These are phyloP conservation scores for Shiraia sp. DNA, from an alignment of 2,329 filamentous ascomycete genomes.

Conservation along the genomic window DNA sequence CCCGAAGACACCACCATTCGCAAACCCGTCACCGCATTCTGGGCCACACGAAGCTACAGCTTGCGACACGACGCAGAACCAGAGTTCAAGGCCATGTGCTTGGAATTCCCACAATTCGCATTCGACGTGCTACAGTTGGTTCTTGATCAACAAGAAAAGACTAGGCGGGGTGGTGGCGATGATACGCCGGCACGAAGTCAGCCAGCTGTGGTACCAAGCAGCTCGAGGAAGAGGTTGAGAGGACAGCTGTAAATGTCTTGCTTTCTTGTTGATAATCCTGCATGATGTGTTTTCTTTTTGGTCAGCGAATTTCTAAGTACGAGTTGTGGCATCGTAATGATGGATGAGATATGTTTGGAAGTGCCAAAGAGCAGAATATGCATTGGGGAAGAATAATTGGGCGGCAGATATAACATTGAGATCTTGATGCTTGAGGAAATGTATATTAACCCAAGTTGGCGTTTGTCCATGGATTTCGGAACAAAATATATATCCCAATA, in stretches of 20 bases:
- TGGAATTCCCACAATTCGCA: conserved; percentile 89
- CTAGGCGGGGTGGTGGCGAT: conserved; percentile 22
- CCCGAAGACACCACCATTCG: conserved; percentile 73
- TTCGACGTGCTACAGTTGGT: conserved; percentile 83
- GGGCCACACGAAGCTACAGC: conserved; percentile 79
- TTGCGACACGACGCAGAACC: conserved; percentile 83
- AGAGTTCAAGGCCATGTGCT: conserved; percentile 81
- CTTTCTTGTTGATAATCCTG: too few relatives aligned
- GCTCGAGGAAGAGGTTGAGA: conserved; percentile 36
- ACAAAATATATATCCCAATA: too few relatives aligned
- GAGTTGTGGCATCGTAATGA: too few relatives aligned
- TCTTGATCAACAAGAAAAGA: conserved; percentile 56
- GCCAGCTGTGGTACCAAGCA: conserved; percentile 43
- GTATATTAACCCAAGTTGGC: too few relatives aligned
- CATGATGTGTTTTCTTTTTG: too few relatives aligned
- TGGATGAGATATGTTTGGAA: too few relatives aligned
- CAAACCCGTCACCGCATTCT: conserved; percentile 85
- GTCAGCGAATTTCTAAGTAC: too few relatives aligned
- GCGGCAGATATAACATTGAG: too few relatives aligned
- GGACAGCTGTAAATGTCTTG: conserved; percentile 24
- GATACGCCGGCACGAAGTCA: conserved; percentile 31
- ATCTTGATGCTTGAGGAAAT: too few relatives aligned
- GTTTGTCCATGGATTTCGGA: too few relatives aligned
- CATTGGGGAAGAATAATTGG: too few relatives aligned
- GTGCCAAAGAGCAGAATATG: too few relatives aligned